Percentiles rank a stretch among this genome's conserved stretches.
These are phyloP conservation scores for Phytophthora chlamydospora DNA, from an alignment of 352 stramenopile genomes.

Conservation along the genomic window DNA sequence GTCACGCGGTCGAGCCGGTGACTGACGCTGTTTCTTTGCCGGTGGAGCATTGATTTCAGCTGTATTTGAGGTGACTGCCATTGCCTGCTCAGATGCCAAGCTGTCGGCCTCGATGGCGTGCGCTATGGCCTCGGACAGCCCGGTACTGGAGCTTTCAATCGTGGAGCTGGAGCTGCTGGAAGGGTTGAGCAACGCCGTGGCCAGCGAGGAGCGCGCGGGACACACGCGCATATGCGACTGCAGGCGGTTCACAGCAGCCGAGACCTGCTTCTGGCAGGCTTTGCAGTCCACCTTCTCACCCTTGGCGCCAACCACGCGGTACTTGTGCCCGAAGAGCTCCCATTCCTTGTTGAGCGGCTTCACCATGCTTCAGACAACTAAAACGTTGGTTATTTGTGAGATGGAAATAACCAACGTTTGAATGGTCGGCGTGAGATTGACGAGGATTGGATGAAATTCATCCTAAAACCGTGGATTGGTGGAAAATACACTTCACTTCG, in stretches of 20 bases:
- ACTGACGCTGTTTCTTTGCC: constrained; percentile 35
- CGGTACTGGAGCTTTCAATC: not conserved
- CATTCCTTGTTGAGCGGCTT: constrained; percentile 72
- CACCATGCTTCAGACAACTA: constrained; percentile 51
- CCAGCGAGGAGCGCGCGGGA: constrained; percentile 36
- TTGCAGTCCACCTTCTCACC: constrained; percentile 72
- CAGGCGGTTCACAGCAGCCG: constrained; percentile 63
- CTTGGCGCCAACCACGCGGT: constrained; percentile 60
- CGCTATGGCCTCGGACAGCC: constrained; percentile 5
- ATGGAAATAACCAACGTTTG: too few species aligned
- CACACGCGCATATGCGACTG: constrained; percentile 71
- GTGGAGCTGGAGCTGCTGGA: constrained; percentile 7
- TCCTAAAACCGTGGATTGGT: too few species aligned
- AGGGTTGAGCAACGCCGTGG: not conserved
- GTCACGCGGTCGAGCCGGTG: constrained; percentile 4
- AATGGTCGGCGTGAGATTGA: too few species aligned
- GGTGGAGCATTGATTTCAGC: constrained; percentile 11
- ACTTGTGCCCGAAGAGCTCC: constrained; percentile 68
- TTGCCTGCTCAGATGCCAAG: not conserved
- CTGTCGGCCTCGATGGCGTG: constrained; percentile 4
- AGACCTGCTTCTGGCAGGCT: constrained; percentile 64
- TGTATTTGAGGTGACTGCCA: not conserved
- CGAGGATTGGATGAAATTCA: too few species aligned
- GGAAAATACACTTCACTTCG: too few species aligned
- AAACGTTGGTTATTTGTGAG: not conserved